Evolutionary conservation across 495 filamentous ascomycete genomes (phyloP).

Genomic region (Neurospora tetrasperma): DNA sequence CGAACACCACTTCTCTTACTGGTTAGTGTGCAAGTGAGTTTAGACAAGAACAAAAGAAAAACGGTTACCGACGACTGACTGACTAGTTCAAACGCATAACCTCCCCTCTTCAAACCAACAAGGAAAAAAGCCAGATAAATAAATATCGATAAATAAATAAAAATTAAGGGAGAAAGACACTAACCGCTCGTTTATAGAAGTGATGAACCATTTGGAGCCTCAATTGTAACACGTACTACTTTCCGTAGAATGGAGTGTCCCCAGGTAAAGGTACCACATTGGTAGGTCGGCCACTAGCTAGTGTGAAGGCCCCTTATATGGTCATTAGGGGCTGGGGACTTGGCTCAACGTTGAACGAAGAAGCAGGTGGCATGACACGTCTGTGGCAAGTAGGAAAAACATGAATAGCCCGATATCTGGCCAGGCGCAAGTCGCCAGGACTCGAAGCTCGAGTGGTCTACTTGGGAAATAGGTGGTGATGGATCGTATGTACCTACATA

Average conservation of each 20-base stretch:
- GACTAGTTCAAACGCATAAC: background rate
- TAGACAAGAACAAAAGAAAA: background rate
- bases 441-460: background rate
- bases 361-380: background rate
- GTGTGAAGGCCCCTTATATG: background rate
- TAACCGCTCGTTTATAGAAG: background rate
- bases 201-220: background rate
- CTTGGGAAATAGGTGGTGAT: background rate
- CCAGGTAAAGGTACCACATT: background rate
- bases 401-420: background rate
- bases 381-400: background rate
- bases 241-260: background rate
- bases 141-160: background rate
- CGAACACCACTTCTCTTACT: background rate
- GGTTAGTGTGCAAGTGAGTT: background rate
- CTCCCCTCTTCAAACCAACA: background rate
- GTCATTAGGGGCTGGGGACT: background rate
- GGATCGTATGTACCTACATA: background rate
- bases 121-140: background rate
- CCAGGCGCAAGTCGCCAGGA: background rate
- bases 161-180: too few relatives aligned
- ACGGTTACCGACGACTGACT: background rate
- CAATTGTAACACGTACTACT: background rate
- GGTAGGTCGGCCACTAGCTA: background rate
- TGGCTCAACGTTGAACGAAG: background rate